Conservation (phyloP, 306 rosid genomes). For the Rosa rugosa region DNA sequence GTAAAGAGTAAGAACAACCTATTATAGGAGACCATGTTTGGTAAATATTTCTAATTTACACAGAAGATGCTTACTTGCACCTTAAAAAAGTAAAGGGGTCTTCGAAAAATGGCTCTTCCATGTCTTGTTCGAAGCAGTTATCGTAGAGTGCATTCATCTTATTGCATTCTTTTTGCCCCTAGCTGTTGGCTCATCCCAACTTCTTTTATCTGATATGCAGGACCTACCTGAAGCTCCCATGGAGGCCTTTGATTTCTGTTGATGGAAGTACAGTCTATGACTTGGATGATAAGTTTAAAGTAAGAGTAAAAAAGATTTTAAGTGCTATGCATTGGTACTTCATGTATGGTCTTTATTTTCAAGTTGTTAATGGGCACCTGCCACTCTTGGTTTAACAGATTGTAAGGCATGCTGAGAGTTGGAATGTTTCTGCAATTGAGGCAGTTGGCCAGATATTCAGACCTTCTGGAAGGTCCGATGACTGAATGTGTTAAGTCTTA, state of each 20-base stretch:
- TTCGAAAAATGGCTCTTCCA: background rate
- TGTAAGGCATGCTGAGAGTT: slow-evolving; percentile 81
- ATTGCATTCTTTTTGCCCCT: background rate
- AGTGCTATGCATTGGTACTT: slow-evolving; percentile 4
- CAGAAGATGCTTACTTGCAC: background rate
- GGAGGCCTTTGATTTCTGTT: slow-evolving; percentile 82
- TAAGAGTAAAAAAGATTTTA: background rate
- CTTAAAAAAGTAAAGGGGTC: background rate
- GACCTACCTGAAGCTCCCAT: slow-evolving; percentile 84
- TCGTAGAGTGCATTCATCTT: background rate
- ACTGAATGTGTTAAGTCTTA: background rate
- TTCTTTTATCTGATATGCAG: slow-evolving; percentile 42
- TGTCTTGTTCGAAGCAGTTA: background rate
- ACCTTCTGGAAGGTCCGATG: slow-evolving; percentile 35
- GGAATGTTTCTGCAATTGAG: slow-evolving; percentile 83
- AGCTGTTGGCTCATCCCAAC: background rate
- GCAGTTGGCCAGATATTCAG: slow-evolving; percentile 80
- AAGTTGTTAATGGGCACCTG: slow-evolving; percentile 14
- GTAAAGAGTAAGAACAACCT: background rate
- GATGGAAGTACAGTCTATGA: slow-evolving; percentile 76
- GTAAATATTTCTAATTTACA: background rate
- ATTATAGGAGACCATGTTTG: background rate
- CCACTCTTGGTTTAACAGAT: slow-evolving; percentile 48
- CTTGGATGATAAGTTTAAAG: slow-evolving; percentile 46
- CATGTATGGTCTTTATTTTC: background rate